Conservation (phyloP, 108 stramenopile species). For the Cyclostephanos invisitatus region DNA sequence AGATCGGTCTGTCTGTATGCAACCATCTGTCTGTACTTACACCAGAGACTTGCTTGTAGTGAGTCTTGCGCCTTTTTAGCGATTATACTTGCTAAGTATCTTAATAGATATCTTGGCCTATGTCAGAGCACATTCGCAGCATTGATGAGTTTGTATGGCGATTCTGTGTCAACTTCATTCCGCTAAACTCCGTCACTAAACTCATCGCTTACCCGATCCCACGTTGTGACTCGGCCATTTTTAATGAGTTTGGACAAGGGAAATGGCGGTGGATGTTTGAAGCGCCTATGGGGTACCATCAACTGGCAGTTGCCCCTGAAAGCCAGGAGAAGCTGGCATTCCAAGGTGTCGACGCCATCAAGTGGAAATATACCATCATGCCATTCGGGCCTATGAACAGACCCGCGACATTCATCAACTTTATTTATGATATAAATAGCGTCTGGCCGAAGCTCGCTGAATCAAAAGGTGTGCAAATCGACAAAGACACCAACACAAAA, state of each 20-base stretch:
- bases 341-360: too few relatives aligned
- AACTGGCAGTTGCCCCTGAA: neutral
- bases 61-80: too few relatives aligned
- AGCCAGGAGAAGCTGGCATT: neutral
- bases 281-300: constrained; percentile 1
- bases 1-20: too few relatives aligned
- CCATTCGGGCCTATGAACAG: constrained; percentile 2
- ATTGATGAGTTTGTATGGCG: constrained; percentile 6
- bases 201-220: neutral
- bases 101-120: too few relatives aligned
- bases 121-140: neutral
- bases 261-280: neutral
- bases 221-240: too few relatives aligned
- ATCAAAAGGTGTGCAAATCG: neutral
- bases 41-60: too few relatives aligned
- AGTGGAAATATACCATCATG: constrained; percentile 4
- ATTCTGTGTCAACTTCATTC: constrained; percentile 5
- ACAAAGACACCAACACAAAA: neutral
- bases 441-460: neutral
- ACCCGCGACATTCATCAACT: neutral
- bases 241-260: neutral
- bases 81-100: too few relatives aligned
- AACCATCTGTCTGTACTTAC: too few relatives aligned
- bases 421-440: neutral
- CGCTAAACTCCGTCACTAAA: neutral